Percentiles rank a stretch among this genome's conserved stretches.
Conservation (phyloP, 2,329 filamentous ascomycete species). For the Cladosporium cucumerinum region DNA sequence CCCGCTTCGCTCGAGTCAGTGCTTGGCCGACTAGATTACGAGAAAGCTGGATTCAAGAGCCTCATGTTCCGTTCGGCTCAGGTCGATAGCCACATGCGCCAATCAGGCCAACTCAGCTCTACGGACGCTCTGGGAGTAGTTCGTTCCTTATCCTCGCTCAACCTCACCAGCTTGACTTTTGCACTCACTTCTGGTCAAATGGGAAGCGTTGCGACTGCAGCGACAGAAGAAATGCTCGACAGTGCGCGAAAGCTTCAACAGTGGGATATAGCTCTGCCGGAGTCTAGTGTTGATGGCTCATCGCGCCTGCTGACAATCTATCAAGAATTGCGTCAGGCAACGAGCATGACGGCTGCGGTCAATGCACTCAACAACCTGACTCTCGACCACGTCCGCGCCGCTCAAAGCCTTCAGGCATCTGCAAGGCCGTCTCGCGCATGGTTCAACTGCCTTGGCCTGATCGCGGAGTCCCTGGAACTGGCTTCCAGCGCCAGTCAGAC, state of each 20-base stretch:
- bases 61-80: conserved; percentile 87
- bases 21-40: conserved; percentile 79
- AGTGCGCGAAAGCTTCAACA: conserved; percentile 80
- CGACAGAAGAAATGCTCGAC: conserved; percentile 69
- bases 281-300: not conserved
- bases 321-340: conserved; percentile 59
- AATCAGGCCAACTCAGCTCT: conserved; percentile 53
- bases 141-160: conserved; percentile 73
- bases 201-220: conserved; percentile 53
- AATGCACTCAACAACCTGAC: not conserved
- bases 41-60: conserved; percentile 80
- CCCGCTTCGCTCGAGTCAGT: conserved; percentile 73
- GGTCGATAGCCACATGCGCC: conserved; percentile 78
- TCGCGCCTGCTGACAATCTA: conserved; percentile 56
- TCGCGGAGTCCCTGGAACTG: conserved; percentile 80
- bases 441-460: conserved; percentile 59
- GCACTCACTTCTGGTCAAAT: conserved; percentile 66
- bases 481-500: conserved; percentile 51
- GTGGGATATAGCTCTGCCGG: conserved; percentile 66
- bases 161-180: conserved; percentile 80
- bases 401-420: not conserved
- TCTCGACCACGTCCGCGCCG: not conserved
- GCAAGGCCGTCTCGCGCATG: conserved; percentile 22
- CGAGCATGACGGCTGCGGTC: not conserved
- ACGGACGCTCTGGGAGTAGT: conserved; percentile 68